phyloP scores from a whole-genome alignment of 2,329 filamentous ascomycete genomes.

The Capronia coronata region DNA sequence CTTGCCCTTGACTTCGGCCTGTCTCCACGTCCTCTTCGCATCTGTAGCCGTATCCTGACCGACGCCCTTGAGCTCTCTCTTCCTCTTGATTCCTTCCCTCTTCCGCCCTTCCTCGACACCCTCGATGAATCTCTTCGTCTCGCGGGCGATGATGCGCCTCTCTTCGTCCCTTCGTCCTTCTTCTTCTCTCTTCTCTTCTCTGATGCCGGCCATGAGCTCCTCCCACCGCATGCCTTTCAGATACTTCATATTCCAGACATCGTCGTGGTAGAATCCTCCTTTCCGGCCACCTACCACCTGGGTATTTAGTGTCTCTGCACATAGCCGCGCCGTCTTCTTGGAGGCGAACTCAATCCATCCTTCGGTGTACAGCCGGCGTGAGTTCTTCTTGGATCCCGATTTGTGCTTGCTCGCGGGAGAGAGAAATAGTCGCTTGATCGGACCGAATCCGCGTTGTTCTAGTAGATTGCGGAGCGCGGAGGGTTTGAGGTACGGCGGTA shows the following conservation, averaged over 20 bases:
- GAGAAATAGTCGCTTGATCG: conserved; percentile 41
- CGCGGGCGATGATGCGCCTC: conserved; percentile 38
- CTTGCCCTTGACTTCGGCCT: conserved; percentile 36
- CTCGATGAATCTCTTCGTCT: conserved; percentile 40
- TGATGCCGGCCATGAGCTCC: conserved; percentile 42
- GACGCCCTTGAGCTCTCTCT: conserved; percentile 37
- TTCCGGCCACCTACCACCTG: conserved; percentile 40
- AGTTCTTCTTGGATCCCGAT: conserved; percentile 33
- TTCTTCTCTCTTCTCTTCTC: conserved; percentile 38
- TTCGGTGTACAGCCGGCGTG: conserved; percentile 40
- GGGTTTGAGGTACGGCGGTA: conserved; percentile 45
- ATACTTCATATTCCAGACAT: conserved; percentile 45
- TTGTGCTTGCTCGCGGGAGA: conserved; percentile 34
- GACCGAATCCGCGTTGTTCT: conserved; percentile 37
- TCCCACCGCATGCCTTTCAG: conserved; percentile 39
- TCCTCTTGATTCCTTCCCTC: conserved; percentile 40
- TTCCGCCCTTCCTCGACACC: conserved; percentile 34
- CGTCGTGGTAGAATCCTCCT: conserved; percentile 42
- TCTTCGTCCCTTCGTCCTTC: conserved; percentile 40
- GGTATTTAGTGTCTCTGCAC: conserved; percentile 43
- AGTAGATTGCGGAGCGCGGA: conserved; percentile 41
- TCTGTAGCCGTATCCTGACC: conserved; percentile 5
- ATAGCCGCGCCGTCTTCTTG: conserved; percentile 41
- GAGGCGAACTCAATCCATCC: conserved; percentile 45
- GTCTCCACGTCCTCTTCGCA: conserved; percentile 36